These are phyloP conservation scores for Mortierella claussenii DNA, from an alignment of 192 early-diverging fungal genomes.

Conservation along the genomic window DNA sequence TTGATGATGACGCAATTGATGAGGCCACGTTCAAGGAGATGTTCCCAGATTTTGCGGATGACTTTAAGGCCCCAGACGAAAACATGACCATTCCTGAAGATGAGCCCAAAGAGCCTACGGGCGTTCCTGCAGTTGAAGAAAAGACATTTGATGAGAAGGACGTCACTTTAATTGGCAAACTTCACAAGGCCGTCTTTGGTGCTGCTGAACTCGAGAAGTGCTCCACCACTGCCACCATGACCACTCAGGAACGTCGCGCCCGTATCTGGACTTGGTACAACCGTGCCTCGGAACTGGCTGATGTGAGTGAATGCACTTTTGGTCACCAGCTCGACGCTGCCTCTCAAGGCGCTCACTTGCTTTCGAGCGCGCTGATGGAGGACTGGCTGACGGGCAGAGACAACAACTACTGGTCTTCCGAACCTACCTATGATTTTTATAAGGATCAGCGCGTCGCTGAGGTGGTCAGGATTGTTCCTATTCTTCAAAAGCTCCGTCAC, in stretches of 20 bases:
- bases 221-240: constrained; percentile 22
- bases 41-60: constrained; percentile 90
- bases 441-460: constrained; percentile 82
- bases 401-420: constrained; percentile 51
- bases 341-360: constrained; percentile 61
- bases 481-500: constrained; percentile 69
- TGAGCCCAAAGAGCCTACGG: constrained; percentile 7
- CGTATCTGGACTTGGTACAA: constrained; percentile 56
- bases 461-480: constrained; percentile 68
- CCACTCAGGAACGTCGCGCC: constrained; percentile 30
- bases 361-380: constrained; percentile 63
- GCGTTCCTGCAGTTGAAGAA: constrained; percentile 47
- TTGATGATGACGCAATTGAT: constrained; percentile 72
- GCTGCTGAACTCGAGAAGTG: constrained; percentile 34
- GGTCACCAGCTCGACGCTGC: constrained; percentile 59
- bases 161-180: constrained; percentile 59
- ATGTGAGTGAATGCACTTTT: constrained; percentile 58
- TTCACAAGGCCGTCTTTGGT: constrained; percentile 57
- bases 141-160: constrained; percentile 61
- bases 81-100: constrained; percentile 56
- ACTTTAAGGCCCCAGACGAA: constrained; percentile 73
- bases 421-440: constrained; percentile 91
- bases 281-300: constrained; percentile 56
- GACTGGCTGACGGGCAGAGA: constrained; percentile 54
- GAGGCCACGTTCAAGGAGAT: constrained; percentile 76